Evolutionary conservation across 2,329 filamentous ascomycete species (phyloP), one percentile per base, ranked within the genome.

Genomic region (Tolypocladium guangdongense): DNA sequence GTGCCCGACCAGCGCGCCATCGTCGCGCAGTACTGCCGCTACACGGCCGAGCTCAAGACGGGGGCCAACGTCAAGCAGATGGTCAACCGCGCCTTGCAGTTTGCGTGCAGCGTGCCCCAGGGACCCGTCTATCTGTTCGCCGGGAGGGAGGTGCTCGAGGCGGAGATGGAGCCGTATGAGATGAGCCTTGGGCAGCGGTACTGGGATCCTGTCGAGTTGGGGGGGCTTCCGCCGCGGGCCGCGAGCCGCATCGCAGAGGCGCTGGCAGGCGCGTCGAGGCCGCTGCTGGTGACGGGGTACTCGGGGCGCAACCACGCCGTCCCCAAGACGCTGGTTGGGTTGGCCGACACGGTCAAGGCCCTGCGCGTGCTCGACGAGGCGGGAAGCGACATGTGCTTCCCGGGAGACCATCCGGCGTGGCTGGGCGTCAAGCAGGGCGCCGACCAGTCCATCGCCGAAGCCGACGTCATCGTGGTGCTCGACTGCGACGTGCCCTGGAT

Each of bases 401-500:
- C 84, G 0, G 81, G 78, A 0, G 72, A 81, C 52, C 84, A 88
- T 60, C 79, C 75, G 11, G 78, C 71, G 0, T 86, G 78, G 69
- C 63, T 87, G 35, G 83, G 90, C 2, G 66, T 90, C 50, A 77
- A 82, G 36, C 91, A 83, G 60, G 87, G 88, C 4, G 74, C 78
- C 5, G 85, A 92, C 48, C 80, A 87, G 4, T 75, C 76, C 45
- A 87, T 93, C 65, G 78, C 76, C 56, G 81, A 81, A 0, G 87
- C 90, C 1, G 90, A 95, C 66, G 80, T 89, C 35, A 91, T 95
- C 57, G 61, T 95, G 2, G 83, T 95, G 5, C 65, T 92, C 27
- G 87, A 95, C 67, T 91, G 88, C 62, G 89, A 95, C 66, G 88
- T 95, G 1, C 89, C 90, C 0, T 95, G 88, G 88, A 90, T 95